These are phyloP conservation scores for Fusarium torulosum DNA, from an alignment of 2,329 filamentous ascomycete species.

Conservation along the genomic window DNA sequence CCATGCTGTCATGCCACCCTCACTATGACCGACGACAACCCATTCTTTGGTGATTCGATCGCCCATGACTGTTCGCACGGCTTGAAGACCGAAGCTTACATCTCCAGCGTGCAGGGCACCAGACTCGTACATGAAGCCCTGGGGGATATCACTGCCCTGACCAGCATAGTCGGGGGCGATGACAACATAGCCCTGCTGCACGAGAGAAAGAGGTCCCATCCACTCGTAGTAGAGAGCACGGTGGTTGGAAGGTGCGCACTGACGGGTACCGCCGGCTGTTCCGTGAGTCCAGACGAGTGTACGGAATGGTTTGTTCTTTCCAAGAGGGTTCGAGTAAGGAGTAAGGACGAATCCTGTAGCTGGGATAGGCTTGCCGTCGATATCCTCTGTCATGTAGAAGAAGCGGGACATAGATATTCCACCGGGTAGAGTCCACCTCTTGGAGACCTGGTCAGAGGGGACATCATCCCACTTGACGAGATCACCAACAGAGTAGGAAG, in stretches of 20 bases:
- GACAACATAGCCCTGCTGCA: conserved; percentile 2
- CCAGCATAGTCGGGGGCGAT: conserved; percentile 24
- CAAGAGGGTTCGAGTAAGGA: conserved; percentile 22
- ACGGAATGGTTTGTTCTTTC: conserved; percentile 17
- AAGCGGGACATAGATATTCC: conserved; percentile 14
- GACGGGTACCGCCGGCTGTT: conserved; percentile 18
- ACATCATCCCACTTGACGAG: conserved; percentile 28
- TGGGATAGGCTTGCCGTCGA: conserved; percentile 17
- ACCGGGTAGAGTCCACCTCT: conserved; percentile 16
- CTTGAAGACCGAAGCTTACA: conserved; percentile 10
- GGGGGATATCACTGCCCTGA: conserved; percentile 18
- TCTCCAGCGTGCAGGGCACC: conserved; percentile 21
- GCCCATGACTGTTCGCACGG: conserved; percentile 3
- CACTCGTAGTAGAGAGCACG: conserved; percentile 15
- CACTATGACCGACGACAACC: conserved; percentile 20
- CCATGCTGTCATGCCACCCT: conserved; percentile 26
- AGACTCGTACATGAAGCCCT: conserved; percentile 29
- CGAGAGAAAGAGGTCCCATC: conserved; percentile 1
- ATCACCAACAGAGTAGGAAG: background rate
- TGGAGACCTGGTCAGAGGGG: background rate
- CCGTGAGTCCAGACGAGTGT: conserved; percentile 29
- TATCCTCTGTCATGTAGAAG: conserved; percentile 24
- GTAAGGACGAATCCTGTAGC: conserved; percentile 15
- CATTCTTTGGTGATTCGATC: conserved; percentile 17
- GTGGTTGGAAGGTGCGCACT: conserved; percentile 25